Evolutionary conservation across 495 filamentous ascomycete genomes (phyloP).

Genomic region (Venustampulla echinocandica): DNA sequence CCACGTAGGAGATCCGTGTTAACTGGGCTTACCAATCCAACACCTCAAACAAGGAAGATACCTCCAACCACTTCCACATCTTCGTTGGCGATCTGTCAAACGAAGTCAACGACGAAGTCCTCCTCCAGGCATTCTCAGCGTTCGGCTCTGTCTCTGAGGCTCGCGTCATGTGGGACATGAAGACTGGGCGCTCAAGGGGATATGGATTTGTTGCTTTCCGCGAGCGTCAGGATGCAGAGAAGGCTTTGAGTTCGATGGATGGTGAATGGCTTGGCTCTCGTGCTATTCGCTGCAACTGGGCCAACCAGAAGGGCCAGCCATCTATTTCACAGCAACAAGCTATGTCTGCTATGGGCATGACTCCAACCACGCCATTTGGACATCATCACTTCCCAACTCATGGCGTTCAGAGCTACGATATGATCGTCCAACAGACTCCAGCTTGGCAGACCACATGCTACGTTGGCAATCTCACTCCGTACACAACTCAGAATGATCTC

Average conservation of each 20-base stretch:
- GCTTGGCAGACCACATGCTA: slow-evolving; percentile 99
- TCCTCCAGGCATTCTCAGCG: slow-evolving; percentile 90
- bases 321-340: slow-evolving; percentile 96
- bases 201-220: slow-evolving; percentile 99
- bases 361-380: slow-evolving; percentile 89
- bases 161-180: slow-evolving; percentile 99
- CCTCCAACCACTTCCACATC: slow-evolving; percentile 97
- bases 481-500: slow-evolving; percentile 92
- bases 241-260: slow-evolving; percentile 95
- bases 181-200: slow-evolving; percentile 92
- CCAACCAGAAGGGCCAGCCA: slow-evolving; percentile 98
- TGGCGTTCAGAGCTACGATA: slow-evolving; percentile 93
- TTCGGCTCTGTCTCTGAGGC: slow-evolving; percentile 98
- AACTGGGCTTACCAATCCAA: slow-evolving; percentile 99
- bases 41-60: slow-evolving; percentile 91
- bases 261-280: slow-evolving; percentile 98
- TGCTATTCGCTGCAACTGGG: slow-evolving; percentile 99
- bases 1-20: slow-evolving; percentile 92
- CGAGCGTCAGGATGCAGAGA: slow-evolving; percentile 88
- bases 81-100: slow-evolving; percentile 98
- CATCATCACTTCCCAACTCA: slow-evolving; percentile 98
- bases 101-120: slow-evolving; percentile 95
- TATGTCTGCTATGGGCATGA: slow-evolving; percentile 98
- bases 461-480: slow-evolving; percentile 94
- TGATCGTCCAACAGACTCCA: slow-evolving; percentile 95